Evolutionary conservation across 2,329 filamentous ascomycete genomes (phyloP), one percentile per base, ranked within the genome.

Genomic region (Fusarium phyllophilum): DNA sequence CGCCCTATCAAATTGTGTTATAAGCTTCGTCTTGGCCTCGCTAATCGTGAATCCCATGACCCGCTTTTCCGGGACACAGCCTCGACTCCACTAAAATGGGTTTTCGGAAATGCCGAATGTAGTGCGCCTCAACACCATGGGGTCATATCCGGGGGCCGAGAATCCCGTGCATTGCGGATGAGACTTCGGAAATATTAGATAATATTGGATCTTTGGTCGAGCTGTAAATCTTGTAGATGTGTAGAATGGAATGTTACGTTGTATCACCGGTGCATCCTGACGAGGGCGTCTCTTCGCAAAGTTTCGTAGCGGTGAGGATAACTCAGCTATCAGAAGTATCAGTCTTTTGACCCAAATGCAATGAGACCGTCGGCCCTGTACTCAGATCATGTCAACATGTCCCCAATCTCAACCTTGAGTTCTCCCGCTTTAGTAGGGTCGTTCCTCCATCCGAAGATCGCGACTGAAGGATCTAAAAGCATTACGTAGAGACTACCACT

Each of bases 221-320:
- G n/a, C 10, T 3, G 18, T n/a, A 1, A n/a, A 17, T 22, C 13
- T 15, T 38, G 0, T 6, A 0, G 6, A 26, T 12, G 15, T 18
- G 12, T 0, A 8, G 18, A 18, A 8, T 6, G 2, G 3, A 14
- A 24, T 22, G 22, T 33, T 13, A 18, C 8, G 22, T 34, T 34
- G 48, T 33, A 20, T 14, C 22, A 6, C 6, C 3, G 5, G 6
- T 31, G 5, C 3, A 31, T 13, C 24, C 17, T 6, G 5, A 13
- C 7, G 10, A 13, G 7, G 10, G 9, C 10, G 8, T 17, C 20
- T 49, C 7, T 1, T 24, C 5, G 5, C 11, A 24, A 18, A 5
- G 18, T 31, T 31, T 31, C 7, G 26, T 6, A 6, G 31, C 31
- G 17, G 11, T 51, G 31, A 51, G 3, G 3, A 5, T 13, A 5